Percentiles rank a stretch among this genome's conserved stretches.
Evolutionary conservation across 371 early-diverging fungal genomes (phyloP).

Genomic region (Polyrhizophydium stewartii): DNA sequence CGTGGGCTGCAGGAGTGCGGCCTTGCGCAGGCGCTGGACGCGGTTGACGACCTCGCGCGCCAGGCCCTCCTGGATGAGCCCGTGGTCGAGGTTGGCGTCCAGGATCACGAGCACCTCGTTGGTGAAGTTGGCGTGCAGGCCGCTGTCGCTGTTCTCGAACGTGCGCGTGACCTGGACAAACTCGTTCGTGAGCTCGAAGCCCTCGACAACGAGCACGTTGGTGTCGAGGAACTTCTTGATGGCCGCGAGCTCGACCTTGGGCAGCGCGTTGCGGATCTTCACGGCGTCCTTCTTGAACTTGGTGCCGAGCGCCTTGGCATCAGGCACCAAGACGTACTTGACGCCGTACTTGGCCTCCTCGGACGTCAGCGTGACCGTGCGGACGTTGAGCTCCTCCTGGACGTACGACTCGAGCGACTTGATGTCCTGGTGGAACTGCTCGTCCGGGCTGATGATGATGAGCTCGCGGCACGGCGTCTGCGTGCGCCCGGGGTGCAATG

Average conservation of each 20-base stretch:
- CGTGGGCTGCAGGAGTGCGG: slow-evolving; percentile 77
- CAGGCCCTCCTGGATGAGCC: slow-evolving; percentile 86
- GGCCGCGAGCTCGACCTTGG: slow-evolving; percentile 67
- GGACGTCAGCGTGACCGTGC: slow-evolving; percentile 76
- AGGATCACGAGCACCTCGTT: slow-evolving; percentile 87
- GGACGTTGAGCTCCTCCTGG: slow-evolving; percentile 92
- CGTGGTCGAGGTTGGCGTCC: slow-evolving; percentile 77
- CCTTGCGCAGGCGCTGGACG: slow-evolving; percentile 97
- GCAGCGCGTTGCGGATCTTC: slow-evolving; percentile 87
- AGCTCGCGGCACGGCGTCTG: slow-evolving; percentile 92
- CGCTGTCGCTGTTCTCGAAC: slow-evolving; percentile 40
- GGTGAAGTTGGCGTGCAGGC: slow-evolving; percentile 73
- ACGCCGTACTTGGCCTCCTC: slow-evolving; percentile 92
- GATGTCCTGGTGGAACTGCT: slow-evolving; percentile 85
- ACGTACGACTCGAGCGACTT: slow-evolving; percentile 79
- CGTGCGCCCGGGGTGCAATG: too few species aligned
- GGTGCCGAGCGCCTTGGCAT: slow-evolving; percentile 83
- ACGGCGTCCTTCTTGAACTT: slow-evolving; percentile 86
- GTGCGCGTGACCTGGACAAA: slow-evolving; percentile 65
- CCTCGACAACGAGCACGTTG: slow-evolving; percentile 70
- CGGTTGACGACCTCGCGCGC: slow-evolving; percentile 98
- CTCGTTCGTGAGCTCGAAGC: slow-evolving; percentile 73
- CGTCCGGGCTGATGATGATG: slow-evolving; percentile 85
- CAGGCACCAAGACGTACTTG: slow-evolving; percentile 86
- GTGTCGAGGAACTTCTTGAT: slow-evolving; percentile 75